Evolutionary conservation across 352 stramenopile species (phyloP), one percentile per base, ranked within the genome.

Genomic region (Elongisporangium undulatum): DNA sequence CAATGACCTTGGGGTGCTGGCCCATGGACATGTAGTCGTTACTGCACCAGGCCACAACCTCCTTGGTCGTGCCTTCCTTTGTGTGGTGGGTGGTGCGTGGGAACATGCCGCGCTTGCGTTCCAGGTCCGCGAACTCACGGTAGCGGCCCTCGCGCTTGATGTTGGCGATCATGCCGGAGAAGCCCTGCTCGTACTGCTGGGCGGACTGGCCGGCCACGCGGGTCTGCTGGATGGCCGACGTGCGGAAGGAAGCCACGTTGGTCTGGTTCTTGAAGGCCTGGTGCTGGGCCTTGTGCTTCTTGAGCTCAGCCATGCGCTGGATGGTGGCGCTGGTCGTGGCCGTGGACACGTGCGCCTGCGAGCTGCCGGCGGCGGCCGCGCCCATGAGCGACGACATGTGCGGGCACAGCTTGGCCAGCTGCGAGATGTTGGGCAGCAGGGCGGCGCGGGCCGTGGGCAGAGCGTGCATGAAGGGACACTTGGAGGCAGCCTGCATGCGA

Each of bases 21-120:
- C 89, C 88, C 89, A 97, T 96, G 61, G 82, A 87, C 51, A 97
- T 53, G 64, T 97, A 97, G 69, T 97, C 88, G 61, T 97, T 97
- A 17, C 69, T 87, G 80, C 89, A 97, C 88, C 88, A 97, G 19
- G 82, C 85, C 12, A 94, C 80, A 20, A 97, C 86, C 61, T 94
- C 86, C 69, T 94, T 94, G 19, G 77, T 87, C 10, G 74, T 72
- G 21, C 83, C 81, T 39, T 83, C 66, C 26, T 79, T 67, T 59
- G 82, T 62, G 69, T 94, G 82, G 69, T 92, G 88, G 21, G 79
- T 92, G 8, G 85, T 76, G 23, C 80, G 74, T 38, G 89, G 89
- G 71, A 95, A 96, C 39, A 84, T 71, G 52, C 89, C 89, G 55
- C 84, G 82, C 62, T 96, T 85, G 66, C 89, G 86, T 68, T 96